A percentile compares a stretch with the other conserved stretches of the same genome.
Evolutionary conservation across 148 eudicot genomes (phyloP).

Genomic region (Pharnaceum exiguum): DNA sequence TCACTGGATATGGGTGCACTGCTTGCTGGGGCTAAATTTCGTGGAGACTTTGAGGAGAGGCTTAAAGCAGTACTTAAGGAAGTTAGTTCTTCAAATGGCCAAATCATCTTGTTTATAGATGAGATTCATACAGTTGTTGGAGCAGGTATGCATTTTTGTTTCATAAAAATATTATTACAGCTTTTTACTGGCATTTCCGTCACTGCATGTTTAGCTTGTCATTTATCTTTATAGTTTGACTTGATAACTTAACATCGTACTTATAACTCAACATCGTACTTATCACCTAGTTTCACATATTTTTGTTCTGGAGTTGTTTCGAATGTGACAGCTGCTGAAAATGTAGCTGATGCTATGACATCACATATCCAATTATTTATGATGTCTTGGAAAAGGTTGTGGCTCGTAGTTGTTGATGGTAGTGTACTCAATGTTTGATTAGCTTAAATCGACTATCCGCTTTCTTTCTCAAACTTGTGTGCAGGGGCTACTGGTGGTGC

Average conservation of each 20-base stretch:
- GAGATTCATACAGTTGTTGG: slow-evolving; percentile 99
- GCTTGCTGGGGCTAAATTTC: slow-evolving; percentile 96
- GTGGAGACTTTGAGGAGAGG: slow-evolving; percentile 98
- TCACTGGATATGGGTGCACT: slow-evolving; percentile 97
- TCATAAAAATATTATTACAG: neutral
- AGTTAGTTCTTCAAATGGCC: slow-evolving; percentile 92
- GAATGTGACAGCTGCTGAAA: too few species aligned
- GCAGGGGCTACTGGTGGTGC: slow-evolving; percentile 88
- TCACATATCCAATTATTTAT: too few species aligned
- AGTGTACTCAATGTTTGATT: too few species aligned
- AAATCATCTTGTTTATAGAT: slow-evolving; percentile 87
- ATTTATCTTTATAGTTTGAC: too few species aligned
- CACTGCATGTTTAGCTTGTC: too few species aligned
- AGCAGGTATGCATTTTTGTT: slow-evolving; percentile 58
- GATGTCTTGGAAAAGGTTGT: neutral
- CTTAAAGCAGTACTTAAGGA: slow-evolving; percentile 95
- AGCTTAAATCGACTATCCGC: neutral
- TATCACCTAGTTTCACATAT: too few species aligned
- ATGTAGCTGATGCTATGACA: too few species aligned
- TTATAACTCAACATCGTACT: too few species aligned
- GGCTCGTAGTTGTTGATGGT: neutral
- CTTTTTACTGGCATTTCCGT: too few species aligned
- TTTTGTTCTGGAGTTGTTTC: too few species aligned
- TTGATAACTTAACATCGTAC: too few species aligned
- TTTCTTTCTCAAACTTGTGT: neutral